Evolutionary conservation across 768 basidiomycete species (phyloP).

Genomic region (Lactarius trivialis): DNA sequence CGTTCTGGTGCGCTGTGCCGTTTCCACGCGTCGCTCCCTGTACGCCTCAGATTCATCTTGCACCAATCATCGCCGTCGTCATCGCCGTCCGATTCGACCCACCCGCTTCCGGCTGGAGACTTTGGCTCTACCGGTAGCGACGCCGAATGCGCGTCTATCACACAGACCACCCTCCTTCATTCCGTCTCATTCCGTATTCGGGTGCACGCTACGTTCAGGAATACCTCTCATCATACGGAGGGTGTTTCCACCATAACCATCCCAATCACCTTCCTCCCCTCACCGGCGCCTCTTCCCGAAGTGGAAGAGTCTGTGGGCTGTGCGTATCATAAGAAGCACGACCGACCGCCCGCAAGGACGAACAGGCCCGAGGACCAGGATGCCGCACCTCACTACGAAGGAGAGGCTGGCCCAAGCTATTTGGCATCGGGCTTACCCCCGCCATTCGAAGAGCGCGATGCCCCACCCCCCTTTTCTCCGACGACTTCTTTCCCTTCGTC

Average conservation of each 20-base stretch:
- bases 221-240: conserved; percentile 61
- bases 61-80: conserved; percentile 50
- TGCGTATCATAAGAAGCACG: conserved; percentile 85
- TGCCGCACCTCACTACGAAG: conserved; percentile 58
- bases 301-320: conserved; percentile 64
- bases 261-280: conserved; percentile 66
- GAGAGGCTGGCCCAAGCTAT: conserved; percentile 72
- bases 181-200: conserved; percentile 71
- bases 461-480: conserved; percentile 68
- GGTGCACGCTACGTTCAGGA: conserved; percentile 71
- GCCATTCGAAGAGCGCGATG: conserved; percentile 79
- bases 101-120: conserved; percentile 37
- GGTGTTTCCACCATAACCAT: conserved; percentile 56
- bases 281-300: conserved; percentile 73
- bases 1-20: conserved; percentile 89
- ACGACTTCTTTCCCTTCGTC: conserved; percentile 34
- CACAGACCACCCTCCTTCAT: conserved; percentile 79
- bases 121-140: conserved; percentile 48
- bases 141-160: conserved; percentile 65
- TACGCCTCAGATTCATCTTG: conserved; percentile 75
- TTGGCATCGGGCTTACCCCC: conserved; percentile 62
- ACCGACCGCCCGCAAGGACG: conserved; percentile 68
- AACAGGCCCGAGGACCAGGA: conserved; percentile 64
- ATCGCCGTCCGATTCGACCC: conserved; percentile 44
- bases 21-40: conserved; percentile 69